A percentile compares a stretch with the other conserved stretches of the same genome.
Conservation (phyloP, 139 green algal genomes). For the Chlorella vulgaris region DNA sequence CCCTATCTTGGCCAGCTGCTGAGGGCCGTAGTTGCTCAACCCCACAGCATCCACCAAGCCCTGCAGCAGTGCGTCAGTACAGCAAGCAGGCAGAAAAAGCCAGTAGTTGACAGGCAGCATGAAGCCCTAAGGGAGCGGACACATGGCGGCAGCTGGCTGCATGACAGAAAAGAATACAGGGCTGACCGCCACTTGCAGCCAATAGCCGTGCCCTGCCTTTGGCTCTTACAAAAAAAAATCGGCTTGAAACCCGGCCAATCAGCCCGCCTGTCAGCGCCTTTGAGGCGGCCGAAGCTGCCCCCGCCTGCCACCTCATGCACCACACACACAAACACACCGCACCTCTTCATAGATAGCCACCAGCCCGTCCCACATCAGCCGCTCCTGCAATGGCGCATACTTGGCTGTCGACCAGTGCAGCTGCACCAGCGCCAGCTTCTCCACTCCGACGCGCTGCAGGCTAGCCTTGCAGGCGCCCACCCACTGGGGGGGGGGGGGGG, state of each 20-base stretch:
- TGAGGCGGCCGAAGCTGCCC: too few relatives aligned
- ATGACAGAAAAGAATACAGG: background rate
- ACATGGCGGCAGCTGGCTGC: too few relatives aligned
- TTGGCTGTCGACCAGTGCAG: conserved; percentile 90
- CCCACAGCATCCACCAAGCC: conserved; percentile 79
- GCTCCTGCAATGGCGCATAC: conserved; percentile 82
- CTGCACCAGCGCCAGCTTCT: conserved; percentile 80
- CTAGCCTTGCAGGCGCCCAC: conserved; percentile 60
- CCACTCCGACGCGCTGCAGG: conserved; percentile 60
- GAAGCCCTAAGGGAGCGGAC: too few relatives aligned
- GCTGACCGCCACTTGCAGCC: too few relatives aligned
- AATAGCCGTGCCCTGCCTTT: too few relatives aligned
- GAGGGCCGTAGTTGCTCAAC: conserved; percentile 72
- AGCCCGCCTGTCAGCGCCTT: too few relatives aligned
- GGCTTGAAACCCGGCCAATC: too few relatives aligned
- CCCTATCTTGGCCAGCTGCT: conserved; percentile 72
- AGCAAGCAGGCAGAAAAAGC: background rate
- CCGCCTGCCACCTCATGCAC: too few relatives aligned
- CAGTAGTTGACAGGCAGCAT: too few relatives aligned
- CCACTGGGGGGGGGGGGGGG: conserved; percentile 57
- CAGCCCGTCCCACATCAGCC: conserved; percentile 77
- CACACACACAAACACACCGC: background rate
- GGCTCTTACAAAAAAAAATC: too few relatives aligned
- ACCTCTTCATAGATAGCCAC: conserved; percentile 66
- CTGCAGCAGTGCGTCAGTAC: background rate